Evolutionary conservation across 2,329 filamentous ascomycete genomes (phyloP).

Genomic region (Macrophomina phaseolina): DNA sequence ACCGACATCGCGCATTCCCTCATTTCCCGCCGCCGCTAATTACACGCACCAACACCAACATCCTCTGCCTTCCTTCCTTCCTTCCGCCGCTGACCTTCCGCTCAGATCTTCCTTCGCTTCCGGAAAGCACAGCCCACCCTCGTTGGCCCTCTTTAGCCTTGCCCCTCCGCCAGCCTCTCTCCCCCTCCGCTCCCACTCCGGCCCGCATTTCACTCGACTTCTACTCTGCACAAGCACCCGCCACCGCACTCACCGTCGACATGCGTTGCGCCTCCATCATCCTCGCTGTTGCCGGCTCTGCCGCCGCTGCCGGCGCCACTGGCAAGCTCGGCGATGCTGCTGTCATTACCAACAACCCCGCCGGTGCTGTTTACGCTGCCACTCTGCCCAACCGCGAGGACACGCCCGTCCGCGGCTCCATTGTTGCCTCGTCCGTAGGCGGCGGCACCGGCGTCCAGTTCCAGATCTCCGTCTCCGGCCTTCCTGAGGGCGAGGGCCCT

Average conservation of each 20-base stretch:
- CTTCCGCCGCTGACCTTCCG: neutral
- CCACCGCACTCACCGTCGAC: slow-evolving; percentile 2
- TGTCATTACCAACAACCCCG: slow-evolving; percentile 44
- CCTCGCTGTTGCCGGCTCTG: slow-evolving; percentile 32
- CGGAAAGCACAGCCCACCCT: slow-evolving; percentile 10
- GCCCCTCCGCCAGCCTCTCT: neutral
- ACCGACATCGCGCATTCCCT: slow-evolving; percentile 24
- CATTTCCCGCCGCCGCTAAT: slow-evolving; percentile 16
- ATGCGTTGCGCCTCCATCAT: slow-evolving; percentile 33
- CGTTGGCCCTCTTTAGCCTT: neutral
- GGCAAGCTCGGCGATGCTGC: slow-evolving; percentile 40
- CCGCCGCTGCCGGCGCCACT: slow-evolving; percentile 36
- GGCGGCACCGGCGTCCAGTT: slow-evolving; percentile 50
- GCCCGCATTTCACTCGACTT: neutral
- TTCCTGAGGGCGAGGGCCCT: slow-evolving; percentile 50
- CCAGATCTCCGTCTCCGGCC: slow-evolving; percentile 46
- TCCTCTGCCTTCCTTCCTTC: neutral
- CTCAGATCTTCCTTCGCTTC: slow-evolving; percentile 12
- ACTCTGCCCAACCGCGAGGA: slow-evolving; percentile 41
- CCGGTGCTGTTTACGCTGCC: slow-evolving; percentile 47
- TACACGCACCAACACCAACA: slow-evolving; percentile 3
- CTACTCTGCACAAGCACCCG: neutral
- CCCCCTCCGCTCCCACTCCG: neutral
- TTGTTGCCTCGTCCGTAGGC: slow-evolving; percentile 40
- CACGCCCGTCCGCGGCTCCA: slow-evolving; percentile 42